Evolutionary conservation across 2,329 filamentous ascomycete species (phyloP), one percentile per base, ranked within the genome.

Genomic region (Aspergillus sp.): DNA sequence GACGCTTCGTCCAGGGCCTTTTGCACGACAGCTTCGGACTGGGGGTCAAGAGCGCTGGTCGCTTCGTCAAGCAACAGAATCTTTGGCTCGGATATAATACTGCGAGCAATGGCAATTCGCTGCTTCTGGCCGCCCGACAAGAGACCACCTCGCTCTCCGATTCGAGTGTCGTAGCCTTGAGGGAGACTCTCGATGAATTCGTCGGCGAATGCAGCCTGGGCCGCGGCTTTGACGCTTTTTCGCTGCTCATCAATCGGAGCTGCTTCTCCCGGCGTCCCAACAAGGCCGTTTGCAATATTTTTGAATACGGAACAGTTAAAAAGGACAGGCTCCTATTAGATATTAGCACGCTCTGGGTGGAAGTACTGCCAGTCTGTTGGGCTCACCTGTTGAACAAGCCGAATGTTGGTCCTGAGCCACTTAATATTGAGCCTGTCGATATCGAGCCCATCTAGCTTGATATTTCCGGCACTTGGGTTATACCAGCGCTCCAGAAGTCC

Each of bases 11-110:
- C 63, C 13, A 74, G 60, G 2, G 71, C 70, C n/a, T 60, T 49
- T 43, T 74, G 71, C 2, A 74, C 71, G 10, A 68, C 61, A 10
- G 60, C 57, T 40, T 74, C 71, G 2, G 67, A 70, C 19, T 66
- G 59, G 3, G 70, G 66, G 42, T 75, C 71, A 25, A 75, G 66
- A 19, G 80, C 47, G 15, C 48, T 49, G 0, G 86, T 94, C 1
- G 86, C 83, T 60, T 95, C 86, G 47, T 95, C 88, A 3, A 94
- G 62, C 1, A 95, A 71, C 11, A 94, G 61, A 3, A 94, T 66
- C 15, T 70, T 67, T 0, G 86, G 86, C 6, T 71, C 66, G 0
- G 83, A 70, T 0, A 82, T 71, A 0, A 94, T 65, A 0, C 86
- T 85, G 1, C 86, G 69, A 0, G 86, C 86, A 37, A 95, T 85